Conservation (phyloP, 345 rosid genomes). For the Streptanthus diversifolius region DNA sequence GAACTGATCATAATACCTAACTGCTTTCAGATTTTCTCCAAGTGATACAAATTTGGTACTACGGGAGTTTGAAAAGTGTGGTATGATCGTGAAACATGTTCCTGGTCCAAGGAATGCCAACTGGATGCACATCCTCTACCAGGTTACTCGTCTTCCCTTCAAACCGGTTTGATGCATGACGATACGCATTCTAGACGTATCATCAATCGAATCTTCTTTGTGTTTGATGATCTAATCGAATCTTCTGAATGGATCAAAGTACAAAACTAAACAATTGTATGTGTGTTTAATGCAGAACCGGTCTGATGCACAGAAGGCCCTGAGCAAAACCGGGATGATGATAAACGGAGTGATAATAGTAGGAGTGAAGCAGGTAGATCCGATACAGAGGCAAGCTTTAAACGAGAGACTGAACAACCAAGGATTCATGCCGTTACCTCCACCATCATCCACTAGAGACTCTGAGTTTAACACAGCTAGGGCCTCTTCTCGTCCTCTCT, state of each 20-base stretch:
- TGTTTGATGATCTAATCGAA: background rate
- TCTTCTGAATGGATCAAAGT: background rate
- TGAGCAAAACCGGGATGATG: slow-evolving; percentile 81
- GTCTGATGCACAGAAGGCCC: slow-evolving; percentile 88
- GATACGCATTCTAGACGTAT: background rate
- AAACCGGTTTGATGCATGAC: background rate
- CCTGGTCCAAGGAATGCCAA: slow-evolving; percentile 95
- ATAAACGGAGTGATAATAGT: slow-evolving; percentile 74
- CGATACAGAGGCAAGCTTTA: slow-evolving; percentile 69
- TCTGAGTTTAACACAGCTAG: slow-evolving; percentile 39
- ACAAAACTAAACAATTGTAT: background rate
- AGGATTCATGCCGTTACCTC: slow-evolving; percentile 80
- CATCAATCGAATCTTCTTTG: too few relatives aligned
- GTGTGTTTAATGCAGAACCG: slow-evolving; percentile 54
- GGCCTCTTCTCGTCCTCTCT: slow-evolving; percentile 48
- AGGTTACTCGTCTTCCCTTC: slow-evolving; percentile 51
- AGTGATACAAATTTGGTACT: slow-evolving; percentile 86
- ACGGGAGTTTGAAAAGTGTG: slow-evolving; percentile 88
- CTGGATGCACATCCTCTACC: slow-evolving; percentile 95
- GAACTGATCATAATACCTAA: slow-evolving; percentile 11
- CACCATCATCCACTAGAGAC: slow-evolving; percentile 46
- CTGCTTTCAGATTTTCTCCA: slow-evolving; percentile 62
- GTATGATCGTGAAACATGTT: slow-evolving; percentile 84
- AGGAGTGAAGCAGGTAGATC: slow-evolving; percentile 90
- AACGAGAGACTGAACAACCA: slow-evolving; percentile 68